Evolutionary conservation across 164 flowering plant species (phyloP), one percentile per base, ranked within the genome.

Genomic region (Malania oleifera): DNA sequence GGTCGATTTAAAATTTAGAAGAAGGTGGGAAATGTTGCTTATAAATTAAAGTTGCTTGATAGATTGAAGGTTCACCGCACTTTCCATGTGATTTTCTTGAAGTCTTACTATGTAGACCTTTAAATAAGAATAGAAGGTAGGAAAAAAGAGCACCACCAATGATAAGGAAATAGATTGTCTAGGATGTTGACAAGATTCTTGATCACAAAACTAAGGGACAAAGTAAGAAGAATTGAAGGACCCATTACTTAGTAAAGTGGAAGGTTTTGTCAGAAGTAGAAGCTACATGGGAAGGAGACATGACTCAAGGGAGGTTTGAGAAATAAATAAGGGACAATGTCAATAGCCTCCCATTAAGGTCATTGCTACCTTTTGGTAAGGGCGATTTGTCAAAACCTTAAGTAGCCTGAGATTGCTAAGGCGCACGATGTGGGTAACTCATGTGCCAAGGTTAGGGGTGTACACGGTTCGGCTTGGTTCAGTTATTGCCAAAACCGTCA

Each of bases 51-150:
- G 20, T 24, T 68, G 3, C 55, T 50, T 3, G 15, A 47, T 0
- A 34, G 27, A 11, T 7, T 68, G 1, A 68, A 68, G 18, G 17
- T 65, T 0, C 64, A 72, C 6, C 67, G 53, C 1, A 44, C 52
- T 1, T 72, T 72, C 17, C 52, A 67, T 57, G 62, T 67, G 8
- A 56, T 57, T 31, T 57, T 43, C 31, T 18, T 68, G 0, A 63
- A 68, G 17, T 46, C 52, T 4, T 68, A 23, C 13, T 9, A 31
- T 28, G 55, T 24, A 9, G 59, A 57, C 43, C 2, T 28, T 35
- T 5, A 14, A 43, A 49, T 41, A 0, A 2, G 1, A 22, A 0
- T 0, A 17, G 41, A 25, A 15, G n/a, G 12, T 25, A 11, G 14
- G 1, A 10, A 0, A 25, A 15, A 7, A 6, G 51, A 0, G 56